Percentiles rank a stretch among this genome's conserved stretches.
phyloP scores from a whole-genome alignment of 2,329 filamentous ascomycete species.

The Calonectria multiphialidica region DNA sequence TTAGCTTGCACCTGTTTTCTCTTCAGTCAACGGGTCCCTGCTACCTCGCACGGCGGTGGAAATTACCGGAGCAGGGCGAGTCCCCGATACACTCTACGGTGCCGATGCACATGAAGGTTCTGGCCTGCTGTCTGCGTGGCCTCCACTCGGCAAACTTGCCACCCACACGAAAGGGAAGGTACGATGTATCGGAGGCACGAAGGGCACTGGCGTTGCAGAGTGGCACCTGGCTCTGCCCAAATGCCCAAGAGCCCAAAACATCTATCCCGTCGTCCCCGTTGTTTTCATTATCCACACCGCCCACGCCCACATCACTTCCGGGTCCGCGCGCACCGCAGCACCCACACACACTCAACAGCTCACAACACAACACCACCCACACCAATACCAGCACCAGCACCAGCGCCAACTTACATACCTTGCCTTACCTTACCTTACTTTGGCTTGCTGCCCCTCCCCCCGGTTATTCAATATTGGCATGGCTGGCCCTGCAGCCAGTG shows the following conservation, averaged over 20 bases:
- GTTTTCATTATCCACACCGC: constrained; percentile 20
- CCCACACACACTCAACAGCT: constrained; percentile 20
- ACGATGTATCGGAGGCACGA: constrained; percentile 3
- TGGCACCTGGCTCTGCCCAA: constrained; percentile 6
- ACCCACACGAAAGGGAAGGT: constrained; percentile 11
- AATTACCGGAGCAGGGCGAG: background rate
- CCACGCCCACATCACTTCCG: constrained; percentile 13
- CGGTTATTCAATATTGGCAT: constrained; percentile 18
- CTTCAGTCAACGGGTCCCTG: background rate
- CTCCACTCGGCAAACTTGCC: constrained; percentile 17
- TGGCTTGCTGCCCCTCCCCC: background rate
- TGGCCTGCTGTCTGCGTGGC: constrained; percentile 14
- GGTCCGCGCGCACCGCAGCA: constrained; percentile 13
- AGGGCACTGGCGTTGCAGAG: constrained; percentile 3
- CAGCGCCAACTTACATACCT: constrained; percentile 23
- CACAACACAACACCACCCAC: constrained; percentile 18
- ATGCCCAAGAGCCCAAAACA: constrained; percentile 5
- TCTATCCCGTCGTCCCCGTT: background rate
- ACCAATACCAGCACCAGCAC: constrained; percentile 5
- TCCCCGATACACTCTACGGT: constrained; percentile 2
- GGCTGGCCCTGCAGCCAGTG: constrained; percentile 27
- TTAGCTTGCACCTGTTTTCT: constrained; percentile 1
- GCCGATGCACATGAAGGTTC: constrained; percentile 11
- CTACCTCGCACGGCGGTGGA: constrained; percentile 6
- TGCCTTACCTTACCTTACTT: constrained; percentile 17